Evolutionary conservation across 345 rosid species (phyloP).

Genomic region (Raphanus sativus): DNA sequence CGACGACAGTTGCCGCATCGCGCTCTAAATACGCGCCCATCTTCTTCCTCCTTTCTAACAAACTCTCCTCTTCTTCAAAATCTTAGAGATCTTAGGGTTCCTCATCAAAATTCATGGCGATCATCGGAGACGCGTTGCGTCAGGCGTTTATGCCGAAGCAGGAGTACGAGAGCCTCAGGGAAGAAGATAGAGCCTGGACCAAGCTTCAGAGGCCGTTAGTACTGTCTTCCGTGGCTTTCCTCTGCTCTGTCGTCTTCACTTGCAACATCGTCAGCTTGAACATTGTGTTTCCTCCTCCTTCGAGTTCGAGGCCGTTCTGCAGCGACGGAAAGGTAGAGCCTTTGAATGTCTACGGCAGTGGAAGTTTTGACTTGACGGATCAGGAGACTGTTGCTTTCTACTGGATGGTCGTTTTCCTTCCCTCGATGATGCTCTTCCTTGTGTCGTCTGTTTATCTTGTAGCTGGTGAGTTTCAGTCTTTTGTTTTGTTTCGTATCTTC

Average conservation of each 20-base stretch:
- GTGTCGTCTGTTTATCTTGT: conserved; percentile 67
- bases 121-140: conserved; percentile 78
- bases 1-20: not conserved
- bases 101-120: conserved; percentile 45
- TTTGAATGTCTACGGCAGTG: conserved; percentile 51
- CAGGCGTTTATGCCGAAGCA: conserved; percentile 90
- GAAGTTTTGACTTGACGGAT: conserved; percentile 73
- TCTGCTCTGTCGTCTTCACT: conserved; percentile 48
- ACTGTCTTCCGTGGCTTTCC: conserved; percentile 26
- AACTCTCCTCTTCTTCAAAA: not conserved
- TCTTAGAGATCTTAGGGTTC: conserved; percentile 12
- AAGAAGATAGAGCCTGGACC: conserved; percentile 76
- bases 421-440: conserved; percentile 61
- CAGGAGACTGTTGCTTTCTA: conserved; percentile 84
- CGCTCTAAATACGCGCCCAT: not conserved
- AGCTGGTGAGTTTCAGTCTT: conserved; percentile 51
- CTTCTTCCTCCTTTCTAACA: not conserved
- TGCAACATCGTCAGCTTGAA: conserved; percentile 71
- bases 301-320: conserved; percentile 60
- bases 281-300: conserved; percentile 60
- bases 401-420: conserved; percentile 82
- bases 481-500: not conserved
- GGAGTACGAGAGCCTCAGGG: conserved; percentile 79
- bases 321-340: conserved; percentile 56
- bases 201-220: conserved; percentile 66